A percentile compares a stretch with the other conserved stretches of the same genome.
Conservation (phyloP, 306 rosid genomes). For the Gastrolobium villosum region DNA sequence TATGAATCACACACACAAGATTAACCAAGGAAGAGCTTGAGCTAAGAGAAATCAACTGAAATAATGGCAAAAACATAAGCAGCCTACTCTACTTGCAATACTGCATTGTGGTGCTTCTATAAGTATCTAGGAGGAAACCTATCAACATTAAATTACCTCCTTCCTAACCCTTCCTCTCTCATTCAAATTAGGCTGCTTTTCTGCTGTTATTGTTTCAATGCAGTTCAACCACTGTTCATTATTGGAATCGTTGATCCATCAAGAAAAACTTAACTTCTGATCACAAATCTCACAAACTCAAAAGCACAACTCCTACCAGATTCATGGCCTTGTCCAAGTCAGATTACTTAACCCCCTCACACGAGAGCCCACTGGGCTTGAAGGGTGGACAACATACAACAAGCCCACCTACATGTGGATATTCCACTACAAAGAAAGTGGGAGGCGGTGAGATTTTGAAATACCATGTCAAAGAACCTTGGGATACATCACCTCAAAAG, state of each 20-base stretch:
- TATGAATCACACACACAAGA: background rate
- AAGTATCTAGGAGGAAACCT: slow-evolving; percentile 29
- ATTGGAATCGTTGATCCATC: slow-evolving; percentile 7
- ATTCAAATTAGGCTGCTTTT: background rate
- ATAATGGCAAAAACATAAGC: background rate
- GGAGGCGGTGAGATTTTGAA: too few species aligned
- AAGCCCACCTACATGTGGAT: too few species aligned
- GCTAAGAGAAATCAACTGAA: background rate
- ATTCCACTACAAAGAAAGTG: too few species aligned
- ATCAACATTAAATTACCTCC: slow-evolving; percentile 21
- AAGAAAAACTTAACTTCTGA: background rate
- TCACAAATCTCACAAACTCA: slow-evolving; percentile 1
- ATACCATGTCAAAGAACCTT: too few species aligned
- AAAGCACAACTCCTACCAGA: background rate
- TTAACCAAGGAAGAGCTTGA: background rate
- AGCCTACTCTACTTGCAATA: background rate
- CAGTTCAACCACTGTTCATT: background rate
- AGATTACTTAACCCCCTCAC: background rate
- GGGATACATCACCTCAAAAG: too few species aligned
- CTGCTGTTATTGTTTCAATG: background rate
- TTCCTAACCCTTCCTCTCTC: background rate
- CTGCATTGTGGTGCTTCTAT: background rate
- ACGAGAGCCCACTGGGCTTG: too few species aligned
- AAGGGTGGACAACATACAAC: too few species aligned
- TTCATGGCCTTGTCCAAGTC: background rate